These are phyloP conservation scores for Trichosporon sp. DNA, from an alignment of 1,284 basidiomycete genomes.

Conservation along the genomic window DNA sequence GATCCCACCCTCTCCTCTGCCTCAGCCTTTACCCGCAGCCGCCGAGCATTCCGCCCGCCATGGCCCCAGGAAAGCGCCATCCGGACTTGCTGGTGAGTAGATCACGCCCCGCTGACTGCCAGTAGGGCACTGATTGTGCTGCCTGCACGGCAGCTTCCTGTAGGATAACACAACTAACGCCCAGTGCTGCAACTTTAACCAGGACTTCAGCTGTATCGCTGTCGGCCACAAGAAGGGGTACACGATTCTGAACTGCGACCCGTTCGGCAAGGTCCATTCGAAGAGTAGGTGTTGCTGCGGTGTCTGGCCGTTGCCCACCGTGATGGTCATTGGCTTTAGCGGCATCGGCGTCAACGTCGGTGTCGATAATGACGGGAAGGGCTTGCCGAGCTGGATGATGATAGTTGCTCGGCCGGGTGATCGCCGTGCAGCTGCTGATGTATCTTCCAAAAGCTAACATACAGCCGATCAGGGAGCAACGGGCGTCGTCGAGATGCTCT, in stretches of 20 bases:
- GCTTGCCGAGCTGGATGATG: no score
- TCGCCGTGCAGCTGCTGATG: no score
- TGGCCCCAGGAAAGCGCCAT: constrained; percentile 38
- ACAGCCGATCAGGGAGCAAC: constrained; percentile 78
- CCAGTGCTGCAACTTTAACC: constrained; percentile 49
- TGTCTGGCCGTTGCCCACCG: background rate
- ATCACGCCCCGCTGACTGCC: no score
- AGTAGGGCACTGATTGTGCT: no score
- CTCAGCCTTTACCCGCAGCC: background rate
- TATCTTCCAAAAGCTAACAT: background rate
- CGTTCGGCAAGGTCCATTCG: constrained; percentile 91
- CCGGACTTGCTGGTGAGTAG: constrained; percentile 46
- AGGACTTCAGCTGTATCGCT: constrained; percentile 64
- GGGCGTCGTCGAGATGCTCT: constrained; percentile 97
- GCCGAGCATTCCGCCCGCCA: background rate
- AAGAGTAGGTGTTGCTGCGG: constrained; percentile 48
- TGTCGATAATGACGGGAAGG: background rate
- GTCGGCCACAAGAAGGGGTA: constrained; percentile 95
- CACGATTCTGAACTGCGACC: constrained; percentile 95
- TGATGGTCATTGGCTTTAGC: background rate
- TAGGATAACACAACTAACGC: constrained; percentile 3
- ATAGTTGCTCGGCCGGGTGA: no score
- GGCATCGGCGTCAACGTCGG: background rate
- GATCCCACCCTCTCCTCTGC: background rate
- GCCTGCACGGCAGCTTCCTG: background rate